Base-by-base conservation (phyloP, 2,329 filamentous ascomycete species). In the Fusarium pseudonygamai region DNA sequence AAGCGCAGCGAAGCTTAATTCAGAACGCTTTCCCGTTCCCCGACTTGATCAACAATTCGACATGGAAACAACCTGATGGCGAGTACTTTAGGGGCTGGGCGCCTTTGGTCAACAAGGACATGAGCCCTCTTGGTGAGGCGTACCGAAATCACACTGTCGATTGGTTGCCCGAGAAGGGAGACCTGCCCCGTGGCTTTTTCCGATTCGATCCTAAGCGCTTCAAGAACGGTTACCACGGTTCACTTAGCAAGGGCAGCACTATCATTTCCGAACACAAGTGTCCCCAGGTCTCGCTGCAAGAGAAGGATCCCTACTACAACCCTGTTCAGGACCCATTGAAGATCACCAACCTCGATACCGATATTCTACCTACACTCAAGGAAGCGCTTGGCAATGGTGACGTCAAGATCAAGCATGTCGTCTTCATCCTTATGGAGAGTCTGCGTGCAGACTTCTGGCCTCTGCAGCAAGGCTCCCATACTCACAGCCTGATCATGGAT, bases 381-480 rank as follows among this genome's bases (percentile, higher is more conserved):
- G 56, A 72, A 28, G 75, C 74, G 15, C 69, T 83, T 3, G 70
- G 71, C 7, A 73, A 77, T 15, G 73, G 71, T 2, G 59, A 71
- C 2, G 77, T 85, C 32, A 80, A 81, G 49, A 85, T 86, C 56
- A 84, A 84, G 67, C 83, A 86, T 56, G 79, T 86, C 11, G 77
- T 86, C 39, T 76, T 86, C 22, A 64, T 86, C 6, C 81, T 84
- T 20, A 79, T 86, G 47, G 85, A 86, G 68, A 85, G 83, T 63
- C 84, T 84, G 1, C 82, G 85, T 18, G 80, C 82, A 18, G 85
- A 86, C 57, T 80, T 86, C 11, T 86, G 85, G 61, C 85, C 85
- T 0, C 70, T 86, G 18, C 83, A 83, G 28, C 82, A 83, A 58
- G 79, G 79, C 4, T 84, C 82, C 5, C 75, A 82, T n/a, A 80